Percentiles rank a stretch among this genome's conserved stretches.
Evolutionary conservation across 768 basidiomycete species (phyloP).

Genomic region (Auriscalpium vulgare): DNA sequence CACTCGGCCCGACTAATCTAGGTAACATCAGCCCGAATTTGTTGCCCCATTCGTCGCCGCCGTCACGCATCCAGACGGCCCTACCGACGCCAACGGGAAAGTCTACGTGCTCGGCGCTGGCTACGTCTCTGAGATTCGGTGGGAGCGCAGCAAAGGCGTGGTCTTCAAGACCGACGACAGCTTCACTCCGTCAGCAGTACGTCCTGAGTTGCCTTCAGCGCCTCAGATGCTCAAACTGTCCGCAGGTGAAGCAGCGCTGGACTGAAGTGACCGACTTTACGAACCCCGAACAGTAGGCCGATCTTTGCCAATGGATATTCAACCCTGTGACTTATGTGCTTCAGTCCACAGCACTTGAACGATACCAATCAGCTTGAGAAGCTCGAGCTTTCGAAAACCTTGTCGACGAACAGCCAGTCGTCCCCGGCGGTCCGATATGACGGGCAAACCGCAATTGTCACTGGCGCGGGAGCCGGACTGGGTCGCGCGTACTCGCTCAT

Average conservation of each 20-base stretch:
- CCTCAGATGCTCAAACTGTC: too few species aligned
- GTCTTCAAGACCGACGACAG: conserved; percentile 84
- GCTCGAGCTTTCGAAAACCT: conserved; percentile 53
- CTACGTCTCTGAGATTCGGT: conserved; percentile 84
- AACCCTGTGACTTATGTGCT: conserved; percentile 8
- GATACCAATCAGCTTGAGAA: conserved; percentile 57
- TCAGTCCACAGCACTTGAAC: conserved; percentile 54
- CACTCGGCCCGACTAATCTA: conserved; percentile 5
- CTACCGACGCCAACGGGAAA: conserved; percentile 61
- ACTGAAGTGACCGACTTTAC: conserved; percentile 72
- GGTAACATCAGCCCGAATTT: conserved; percentile 60
- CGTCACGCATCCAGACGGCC: conserved; percentile 77
- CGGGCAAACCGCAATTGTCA: conserved; percentile 87
- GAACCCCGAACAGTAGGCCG: conserved; percentile 57
- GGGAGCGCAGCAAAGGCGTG: conserved; percentile 83
- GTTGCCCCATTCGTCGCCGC: conserved; percentile 90
- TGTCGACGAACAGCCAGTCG: conserved; percentile 63
- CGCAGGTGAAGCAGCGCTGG: conserved; percentile 79
- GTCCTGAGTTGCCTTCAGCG: too few species aligned
- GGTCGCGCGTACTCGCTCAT: conserved; percentile 89
- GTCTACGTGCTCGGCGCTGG: conserved; percentile 94
- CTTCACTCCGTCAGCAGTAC: conserved; percentile 91
- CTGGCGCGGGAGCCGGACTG: conserved; percentile 91
- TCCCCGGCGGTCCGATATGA: conserved; percentile 71
- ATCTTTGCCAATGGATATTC: neutral